Base-by-base conservation (phyloP, 352 stramenopile species). In the Elongisporangium senticosum region DNA sequence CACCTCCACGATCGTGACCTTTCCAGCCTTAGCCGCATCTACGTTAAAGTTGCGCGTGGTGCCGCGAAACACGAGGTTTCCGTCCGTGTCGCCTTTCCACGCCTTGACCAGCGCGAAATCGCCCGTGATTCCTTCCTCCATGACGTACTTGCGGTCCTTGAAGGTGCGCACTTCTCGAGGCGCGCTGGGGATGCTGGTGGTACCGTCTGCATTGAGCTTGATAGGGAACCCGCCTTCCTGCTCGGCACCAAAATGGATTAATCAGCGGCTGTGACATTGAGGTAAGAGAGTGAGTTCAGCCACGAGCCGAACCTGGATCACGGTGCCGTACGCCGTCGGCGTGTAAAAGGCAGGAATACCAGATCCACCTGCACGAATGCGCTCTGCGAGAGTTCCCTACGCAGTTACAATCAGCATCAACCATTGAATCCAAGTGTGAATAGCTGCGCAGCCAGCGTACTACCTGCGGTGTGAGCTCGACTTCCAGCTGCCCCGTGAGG, bases 281-380 rank as follows among this genome's bases (percentile, higher is more conserved):
- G 7, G 28, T 1, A 43, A 15, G 33, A 43, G 33, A 43, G 13
- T 43, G 6, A 39, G 13, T 43, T 43, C 33, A 2, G 17, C 2
- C 33, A 43, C 11, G 11, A 43, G 7, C 7, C 54, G 15, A 57
- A 82, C 72, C 57, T 97, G 82, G 55, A 98, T 96, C 55, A 97
- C 77, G 14, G 89, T 98, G 20, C 96, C 95, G 39, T 92, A 97
- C 15, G 89, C 95, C 10, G 96, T 98, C 1, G 95, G 94, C 33
- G 96, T 99, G 71, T 93, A 99, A 70, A 99, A 98, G 1, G 95
- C 96, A 8, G 96, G 96, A 65, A 98, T 98, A 14, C 96, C 96
- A 19, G 90, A 91, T 6, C 96, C 96, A 43, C 89, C 95, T 11
- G 95, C 90, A 40, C 90, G 80, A 28, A 98, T 85, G 49, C 95